Evolutionary conservation across 1,284 basidiomycete species (phyloP).

Genomic region (Neotropicomus parvogracilis): DNA sequence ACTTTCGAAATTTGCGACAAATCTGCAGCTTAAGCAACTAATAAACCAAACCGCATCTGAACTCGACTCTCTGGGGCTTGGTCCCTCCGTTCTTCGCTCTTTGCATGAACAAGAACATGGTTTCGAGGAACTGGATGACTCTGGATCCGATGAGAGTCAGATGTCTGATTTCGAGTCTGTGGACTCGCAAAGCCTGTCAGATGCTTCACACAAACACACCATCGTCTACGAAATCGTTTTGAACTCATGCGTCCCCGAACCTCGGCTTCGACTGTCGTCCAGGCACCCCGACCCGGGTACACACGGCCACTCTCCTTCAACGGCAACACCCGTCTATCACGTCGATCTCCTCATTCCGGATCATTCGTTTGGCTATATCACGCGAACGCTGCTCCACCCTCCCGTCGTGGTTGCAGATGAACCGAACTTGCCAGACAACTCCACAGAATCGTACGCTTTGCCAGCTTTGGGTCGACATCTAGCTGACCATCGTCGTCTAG

Average conservation of each 20-base stretch:
- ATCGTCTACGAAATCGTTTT: constrained; percentile 56
- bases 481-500: constrained; percentile 14
- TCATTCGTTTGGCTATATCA: constrained; percentile 9
- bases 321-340: constrained; percentile 9
- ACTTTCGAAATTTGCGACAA: too few relatives aligned
- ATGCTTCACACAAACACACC: constrained; percentile 11
- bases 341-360: constrained; percentile 19
- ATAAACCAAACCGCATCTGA: constrained; percentile 86
- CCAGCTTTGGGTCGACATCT: not conserved
- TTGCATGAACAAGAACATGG: constrained; percentile 33
- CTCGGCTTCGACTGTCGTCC: constrained; percentile 52
- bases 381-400: constrained; percentile 3
- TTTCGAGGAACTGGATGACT: constrained; percentile 21
- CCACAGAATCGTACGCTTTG: constrained; percentile 11
- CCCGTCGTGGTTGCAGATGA: not conserved
- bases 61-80: constrained; percentile 75
- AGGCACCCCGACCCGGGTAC: constrained; percentile 9
- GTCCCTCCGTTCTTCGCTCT: constrained; percentile 51
- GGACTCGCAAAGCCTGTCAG: not conserved
- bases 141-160: not conserved
- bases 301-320: not conserved
- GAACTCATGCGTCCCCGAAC: constrained; percentile 48
- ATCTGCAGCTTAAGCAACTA: constrained; percentile 82
- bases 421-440: not conserved
- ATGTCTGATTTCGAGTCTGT: not conserved